These are phyloP conservation scores for Naegleria gruberi DNA, from an alignment of 208 protist genomes.

Conservation along the genomic window DNA sequence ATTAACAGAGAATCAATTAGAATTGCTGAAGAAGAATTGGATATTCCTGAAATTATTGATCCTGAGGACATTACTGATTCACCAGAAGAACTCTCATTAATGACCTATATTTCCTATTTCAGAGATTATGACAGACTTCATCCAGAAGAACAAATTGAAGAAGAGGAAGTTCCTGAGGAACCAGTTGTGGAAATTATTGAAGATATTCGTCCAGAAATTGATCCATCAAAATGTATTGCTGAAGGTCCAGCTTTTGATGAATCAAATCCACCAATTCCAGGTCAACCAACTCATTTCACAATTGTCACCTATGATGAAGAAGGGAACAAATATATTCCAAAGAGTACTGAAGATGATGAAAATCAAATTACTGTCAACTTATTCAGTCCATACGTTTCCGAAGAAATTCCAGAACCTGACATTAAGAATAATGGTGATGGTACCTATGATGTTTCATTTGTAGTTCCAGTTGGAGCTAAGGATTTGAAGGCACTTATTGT, in stretches of 20 bases:
- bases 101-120: constrained; percentile 24
- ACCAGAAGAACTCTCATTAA: constrained; percentile 8
- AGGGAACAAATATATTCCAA: background rate
- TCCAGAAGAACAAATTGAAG: background rate
- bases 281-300: background rate
- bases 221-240: background rate
- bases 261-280: background rate
- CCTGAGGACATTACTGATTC: background rate
- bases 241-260: background rate
- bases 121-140: constrained; percentile 7
- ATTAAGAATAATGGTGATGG: background rate
- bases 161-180: background rate
- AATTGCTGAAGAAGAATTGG: constrained; percentile 13
- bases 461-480: background rate
- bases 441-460: background rate
- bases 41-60: constrained; percentile 9
- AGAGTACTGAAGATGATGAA: background rate
- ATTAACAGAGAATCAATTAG: background rate
- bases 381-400: background rate
- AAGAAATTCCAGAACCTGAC: background rate
- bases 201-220: background rate
- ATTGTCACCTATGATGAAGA: background rate
- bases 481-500: background rate
- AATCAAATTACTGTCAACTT: background rate
- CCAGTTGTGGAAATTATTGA: too few relatives aligned